Base-by-base conservation (phyloP, 2,329 filamentous ascomycete genomes). In the Diplocarpon rosae region DNA sequence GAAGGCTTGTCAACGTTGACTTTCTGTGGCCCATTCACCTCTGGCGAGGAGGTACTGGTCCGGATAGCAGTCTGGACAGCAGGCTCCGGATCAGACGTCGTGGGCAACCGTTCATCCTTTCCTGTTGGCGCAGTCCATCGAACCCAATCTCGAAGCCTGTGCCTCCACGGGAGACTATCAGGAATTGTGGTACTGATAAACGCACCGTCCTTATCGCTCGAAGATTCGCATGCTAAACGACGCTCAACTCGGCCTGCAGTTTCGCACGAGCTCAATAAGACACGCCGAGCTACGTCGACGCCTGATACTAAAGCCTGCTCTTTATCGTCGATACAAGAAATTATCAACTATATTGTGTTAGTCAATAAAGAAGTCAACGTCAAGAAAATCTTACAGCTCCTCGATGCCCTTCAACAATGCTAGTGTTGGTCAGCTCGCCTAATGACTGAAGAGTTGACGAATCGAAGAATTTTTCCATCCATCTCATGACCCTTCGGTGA, bases 111-210 rank as follows among this genome's bases (percentile, higher is more conserved):
- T 24, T n/a, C 13, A 6, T 15, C 28, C 15, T 43, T 43, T 8
- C 15, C 11, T 15, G 56, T 52, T 10, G 60, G 49, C n/a, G 53
- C 41, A 7, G 49, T 53, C 52, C 54, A 61, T 47, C 60, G 48
- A 20, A 46, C 45, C 60, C 59, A 62, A 14, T 48, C 33, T 32
- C 54, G 50, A n/a, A 58, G 33, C 37, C 47, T 53, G 17, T 60
- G 51, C 11, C 52, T 52, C 60, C 60, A 62, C 13, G 52, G 40
- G 33, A 62, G 46, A 9, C 27, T 32, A 5, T 37, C n/a, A 10
- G 32, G n/a, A 7, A 43, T 30, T 37, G 45, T 38, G 42, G 54
- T 53, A 24, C 45, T 37, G 10, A 56, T 30, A 27, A 59, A 57
- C 6, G 27, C 42, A 14, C 51, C 54, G 10, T 45, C 27, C 8